A percentile compares a stretch with the other conserved stretches of the same genome.
Evolutionary conservation across 345 rosid species (phyloP).

Genomic region (Orychophragmus violaceus): DNA sequence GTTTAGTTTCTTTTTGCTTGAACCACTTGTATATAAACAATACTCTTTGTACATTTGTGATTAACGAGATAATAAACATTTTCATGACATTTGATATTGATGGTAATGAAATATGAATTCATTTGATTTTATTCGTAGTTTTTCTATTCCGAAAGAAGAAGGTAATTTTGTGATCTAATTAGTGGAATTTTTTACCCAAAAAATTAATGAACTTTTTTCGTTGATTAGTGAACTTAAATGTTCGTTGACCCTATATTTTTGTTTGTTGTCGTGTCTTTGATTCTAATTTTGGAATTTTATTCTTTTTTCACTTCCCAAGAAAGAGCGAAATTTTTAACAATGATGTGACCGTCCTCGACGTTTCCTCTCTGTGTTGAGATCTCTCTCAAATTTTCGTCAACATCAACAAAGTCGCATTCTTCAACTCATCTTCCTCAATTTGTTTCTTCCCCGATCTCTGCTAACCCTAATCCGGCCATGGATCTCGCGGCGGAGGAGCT

Average conservation of each 20-base stretch:
- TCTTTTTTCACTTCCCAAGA: background rate
- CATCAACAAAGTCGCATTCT: slow-evolving; percentile 3
- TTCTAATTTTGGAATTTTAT: background rate
- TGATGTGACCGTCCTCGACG: background rate
- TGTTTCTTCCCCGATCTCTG: background rate
- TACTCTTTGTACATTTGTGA: no score
- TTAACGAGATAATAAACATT: no score
- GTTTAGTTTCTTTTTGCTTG: no score
- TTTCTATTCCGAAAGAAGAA: background rate
- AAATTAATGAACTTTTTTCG: background rate
- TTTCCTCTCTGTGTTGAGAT: background rate
- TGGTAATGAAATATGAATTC: no score
- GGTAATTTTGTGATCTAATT: no score
- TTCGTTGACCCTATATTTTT: background rate
- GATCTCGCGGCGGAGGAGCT: slow-evolving; percentile 75
- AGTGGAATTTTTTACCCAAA: background rate
- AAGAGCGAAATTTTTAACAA: background rate
- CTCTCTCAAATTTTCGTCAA: background rate
- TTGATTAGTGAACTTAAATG: background rate
- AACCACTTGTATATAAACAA: no score
- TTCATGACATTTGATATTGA: no score
- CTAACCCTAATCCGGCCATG: slow-evolving; percentile 31
- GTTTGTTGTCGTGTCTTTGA: background rate
- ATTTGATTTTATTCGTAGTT: no score
- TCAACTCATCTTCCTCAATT: background rate